These are phyloP conservation scores for Taiozyma sp. DNA, from an alignment of 1,139 yeast genomes.

Conservation along the genomic window DNA sequence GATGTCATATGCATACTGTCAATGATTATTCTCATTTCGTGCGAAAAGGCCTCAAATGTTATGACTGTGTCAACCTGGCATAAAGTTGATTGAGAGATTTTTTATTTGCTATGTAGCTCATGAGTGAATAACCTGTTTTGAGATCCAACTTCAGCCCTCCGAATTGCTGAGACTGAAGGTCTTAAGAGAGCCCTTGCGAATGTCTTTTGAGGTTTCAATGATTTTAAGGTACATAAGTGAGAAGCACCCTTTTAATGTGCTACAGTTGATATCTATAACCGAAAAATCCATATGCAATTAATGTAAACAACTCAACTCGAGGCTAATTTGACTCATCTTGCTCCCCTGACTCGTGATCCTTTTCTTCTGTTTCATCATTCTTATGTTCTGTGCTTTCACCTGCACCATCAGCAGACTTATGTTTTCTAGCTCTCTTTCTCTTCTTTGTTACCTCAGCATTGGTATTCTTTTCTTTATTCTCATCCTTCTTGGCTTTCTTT, in stretches of 20 bases:
- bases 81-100: neutral
- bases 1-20: neutral
- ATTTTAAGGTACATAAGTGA: neutral
- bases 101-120: neutral
- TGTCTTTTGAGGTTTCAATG: neutral
- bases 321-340: neutral
- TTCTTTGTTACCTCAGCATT: constrained; percentile 27
- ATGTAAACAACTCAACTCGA: neutral
- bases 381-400: neutral
- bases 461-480: constrained; percentile 22
- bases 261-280: too few species aligned
- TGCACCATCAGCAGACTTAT: neutral
- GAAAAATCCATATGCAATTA: neutral
- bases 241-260: neutral
- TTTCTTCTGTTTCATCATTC: constrained; percentile 4
- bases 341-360: neutral
- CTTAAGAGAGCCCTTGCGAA: too few species aligned
- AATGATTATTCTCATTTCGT: neutral
- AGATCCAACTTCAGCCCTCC: too few species aligned
- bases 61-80: neutral
- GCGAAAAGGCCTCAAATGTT: neutral
- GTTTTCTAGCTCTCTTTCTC: constrained; percentile 28
- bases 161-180: too few species aligned
- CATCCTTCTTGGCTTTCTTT: constrained; percentile 36
- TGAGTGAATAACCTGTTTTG: neutral